Evolutionary conservation across 2,329 filamentous ascomycete genomes (phyloP).

Genomic region (Macroventuria anomochaeta): DNA sequence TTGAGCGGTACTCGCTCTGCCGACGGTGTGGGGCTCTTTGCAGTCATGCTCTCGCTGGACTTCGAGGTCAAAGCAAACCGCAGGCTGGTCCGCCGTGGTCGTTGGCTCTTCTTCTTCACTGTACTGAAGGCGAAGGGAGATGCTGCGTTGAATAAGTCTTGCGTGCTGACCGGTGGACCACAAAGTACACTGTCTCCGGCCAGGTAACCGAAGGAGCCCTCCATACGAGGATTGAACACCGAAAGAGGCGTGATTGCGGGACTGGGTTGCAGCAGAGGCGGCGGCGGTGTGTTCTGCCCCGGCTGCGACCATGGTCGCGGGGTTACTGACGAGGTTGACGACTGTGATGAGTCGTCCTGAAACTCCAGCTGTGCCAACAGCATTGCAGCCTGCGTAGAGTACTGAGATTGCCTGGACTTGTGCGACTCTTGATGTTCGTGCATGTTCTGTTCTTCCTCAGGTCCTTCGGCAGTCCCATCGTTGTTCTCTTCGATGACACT

Average conservation of each 20-base stretch:
- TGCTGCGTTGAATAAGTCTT: conserved; percentile 52
- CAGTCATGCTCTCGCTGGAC: conserved; percentile 13
- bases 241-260: conserved; percentile 41
- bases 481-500: not conserved
- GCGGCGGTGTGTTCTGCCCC: conserved; percentile 25
- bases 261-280: conserved; percentile 22
- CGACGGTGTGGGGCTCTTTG: conserved; percentile 32
- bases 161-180: conserved; percentile 48
- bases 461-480: not conserved
- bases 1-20: conserved; percentile 36
- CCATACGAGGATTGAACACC: conserved; percentile 29
- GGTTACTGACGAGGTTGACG: conserved; percentile 22
- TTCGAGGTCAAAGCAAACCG: conserved; percentile 31
- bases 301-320: conserved; percentile 26
- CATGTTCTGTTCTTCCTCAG: conserved; percentile 1
- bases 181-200: conserved; percentile 14
- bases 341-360: conserved; percentile 35
- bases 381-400: conserved; percentile 48
- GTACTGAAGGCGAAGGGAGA: conserved; percentile 51
- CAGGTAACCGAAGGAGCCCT: conserved; percentile 7
- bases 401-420: conserved; percentile 30
- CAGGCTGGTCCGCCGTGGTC: conserved; percentile 28
- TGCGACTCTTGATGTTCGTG: conserved; percentile 11
- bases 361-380: conserved; percentile 43
- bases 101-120: conserved; percentile 47